Conservation (phyloP, 2,329 filamentous ascomycete genomes). For the Shiraia sp. region DNA sequence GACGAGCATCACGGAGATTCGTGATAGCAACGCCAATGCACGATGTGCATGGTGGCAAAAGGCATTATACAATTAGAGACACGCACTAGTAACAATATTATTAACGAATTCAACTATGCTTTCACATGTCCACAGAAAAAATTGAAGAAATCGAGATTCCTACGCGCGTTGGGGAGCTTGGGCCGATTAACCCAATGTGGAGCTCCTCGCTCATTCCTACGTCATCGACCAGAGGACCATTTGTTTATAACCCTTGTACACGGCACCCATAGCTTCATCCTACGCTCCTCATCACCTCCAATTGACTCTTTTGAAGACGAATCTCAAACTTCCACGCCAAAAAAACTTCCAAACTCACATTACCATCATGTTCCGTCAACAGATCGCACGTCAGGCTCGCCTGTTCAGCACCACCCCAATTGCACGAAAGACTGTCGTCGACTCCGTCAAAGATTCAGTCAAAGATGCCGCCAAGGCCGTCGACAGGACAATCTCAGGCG, state of each 20-base stretch:
- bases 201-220: conserved; percentile 21
- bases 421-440: conserved; percentile 56
- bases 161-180: conserved; percentile 12
- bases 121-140: not conserved
- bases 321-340: conserved; percentile 1
- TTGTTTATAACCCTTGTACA: conserved; percentile 21
- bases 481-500: conserved; percentile 59
- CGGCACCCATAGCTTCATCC: conserved; percentile 4
- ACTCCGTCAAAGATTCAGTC: conserved; percentile 60
- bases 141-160: no score
- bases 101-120: conserved; percentile 3
- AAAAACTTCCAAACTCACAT: conserved; percentile 7
- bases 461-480: conserved; percentile 64
- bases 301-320: conserved; percentile 3
- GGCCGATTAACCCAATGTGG: conserved; percentile 10
- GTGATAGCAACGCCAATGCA: conserved; percentile 52
- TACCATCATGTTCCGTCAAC: conserved; percentile 52
- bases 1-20: conserved; percentile 46
- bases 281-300: conserved; percentile 6
- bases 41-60: conserved; percentile 61
- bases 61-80: conserved; percentile 41
- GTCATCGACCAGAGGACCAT: conserved; percentile 20
- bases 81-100: not conserved
- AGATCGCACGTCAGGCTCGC: conserved; percentile 50
- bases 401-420: conserved; percentile 59